Evolutionary conservation across 192 early-diverging fungal species (phyloP).

Genomic region (Podila epigama): DNA sequence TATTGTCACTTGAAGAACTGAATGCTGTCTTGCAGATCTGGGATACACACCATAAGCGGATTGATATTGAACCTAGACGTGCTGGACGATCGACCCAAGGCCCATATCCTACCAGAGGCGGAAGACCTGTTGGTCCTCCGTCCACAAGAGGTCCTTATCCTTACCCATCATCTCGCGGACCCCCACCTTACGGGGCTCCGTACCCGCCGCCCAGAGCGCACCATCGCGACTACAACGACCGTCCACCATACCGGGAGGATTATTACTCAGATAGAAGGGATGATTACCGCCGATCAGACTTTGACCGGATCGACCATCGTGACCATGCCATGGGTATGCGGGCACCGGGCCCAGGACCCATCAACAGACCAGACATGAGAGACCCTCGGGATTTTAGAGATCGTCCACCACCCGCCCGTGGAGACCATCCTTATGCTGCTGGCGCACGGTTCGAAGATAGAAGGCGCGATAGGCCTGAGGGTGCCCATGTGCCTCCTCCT

Average conservation of each 20-base stretch:
- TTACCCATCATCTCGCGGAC: constrained; percentile 28
- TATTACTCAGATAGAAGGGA: constrained; percentile 54
- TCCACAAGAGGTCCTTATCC: constrained; percentile 29
- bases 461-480: constrained; percentile 36
- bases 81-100: constrained; percentile 25
- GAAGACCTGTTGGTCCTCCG: constrained; percentile 19
- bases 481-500: constrained; percentile 24
- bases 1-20: constrained; percentile 28
- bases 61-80: constrained; percentile 30
- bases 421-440: constrained; percentile 30
- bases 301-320: constrained; percentile 44
- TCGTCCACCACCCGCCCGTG: constrained; percentile 36
- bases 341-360: constrained; percentile 20
- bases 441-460: constrained; percentile 42
- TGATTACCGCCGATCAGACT: constrained; percentile 49
- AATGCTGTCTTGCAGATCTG: constrained; percentile 24
- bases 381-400: constrained; percentile 36
- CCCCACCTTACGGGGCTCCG: constrained; percentile 23
- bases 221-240: constrained; percentile 50
- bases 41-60: constrained; percentile 33
- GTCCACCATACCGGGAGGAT: constrained; percentile 50
- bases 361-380: constrained; percentile 27
- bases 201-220: constrained; percentile 35
- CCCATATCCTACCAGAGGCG: constrained; percentile 27
- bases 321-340: constrained; percentile 20